Conservation (phyloP, 352 stramenopile species). For the Globisporangium orthogonon region DNA sequence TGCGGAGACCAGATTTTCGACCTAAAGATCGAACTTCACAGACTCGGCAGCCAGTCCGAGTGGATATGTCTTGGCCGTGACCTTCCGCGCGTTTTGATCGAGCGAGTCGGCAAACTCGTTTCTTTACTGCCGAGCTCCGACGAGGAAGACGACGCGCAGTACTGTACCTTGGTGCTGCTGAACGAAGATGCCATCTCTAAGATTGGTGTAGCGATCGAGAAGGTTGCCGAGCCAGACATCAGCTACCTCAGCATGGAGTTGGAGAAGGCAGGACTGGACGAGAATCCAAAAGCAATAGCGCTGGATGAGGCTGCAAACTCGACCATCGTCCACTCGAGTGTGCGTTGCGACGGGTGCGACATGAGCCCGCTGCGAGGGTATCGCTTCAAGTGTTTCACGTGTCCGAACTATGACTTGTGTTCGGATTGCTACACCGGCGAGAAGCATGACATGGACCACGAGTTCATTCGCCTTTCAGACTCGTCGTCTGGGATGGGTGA, state of each 20-base stretch:
- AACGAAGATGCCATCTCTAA: slow-evolving; percentile 34
- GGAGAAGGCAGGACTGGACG: neutral
- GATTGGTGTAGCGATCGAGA: slow-evolving; percentile 35
- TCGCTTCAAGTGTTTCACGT: slow-evolving; percentile 74
- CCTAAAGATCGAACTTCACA: slow-evolving; percentile 2
- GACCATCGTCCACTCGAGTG: slow-evolving; percentile 47
- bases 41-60: neutral
- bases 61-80: slow-evolving; percentile 15
- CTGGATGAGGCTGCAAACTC: slow-evolving; percentile 15
- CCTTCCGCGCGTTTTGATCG: slow-evolving; percentile 30
- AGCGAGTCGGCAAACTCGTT: slow-evolving; percentile 21
- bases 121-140: slow-evolving; percentile 4
- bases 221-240: slow-evolving; percentile 32
- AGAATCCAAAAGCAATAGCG: slow-evolving; percentile 11
- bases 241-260: slow-evolving; percentile 19
- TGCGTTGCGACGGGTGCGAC: slow-evolving; percentile 77
- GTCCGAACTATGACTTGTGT: slow-evolving; percentile 75
- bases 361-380: slow-evolving; percentile 58
- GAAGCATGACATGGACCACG: slow-evolving; percentile 56
- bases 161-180: slow-evolving; percentile 44
- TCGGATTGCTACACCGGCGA: slow-evolving; percentile 54
- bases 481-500: slow-evolving; percentile 37
- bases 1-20: slow-evolving; percentile 14
- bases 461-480: slow-evolving; percentile 55
- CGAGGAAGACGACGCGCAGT: slow-evolving; percentile 8